A percentile compares a stretch with the other conserved stretches of the same genome.
Conservation (phyloP, 768 basidiomycete genomes). For the Neoboletus brunneissimus region DNA sequence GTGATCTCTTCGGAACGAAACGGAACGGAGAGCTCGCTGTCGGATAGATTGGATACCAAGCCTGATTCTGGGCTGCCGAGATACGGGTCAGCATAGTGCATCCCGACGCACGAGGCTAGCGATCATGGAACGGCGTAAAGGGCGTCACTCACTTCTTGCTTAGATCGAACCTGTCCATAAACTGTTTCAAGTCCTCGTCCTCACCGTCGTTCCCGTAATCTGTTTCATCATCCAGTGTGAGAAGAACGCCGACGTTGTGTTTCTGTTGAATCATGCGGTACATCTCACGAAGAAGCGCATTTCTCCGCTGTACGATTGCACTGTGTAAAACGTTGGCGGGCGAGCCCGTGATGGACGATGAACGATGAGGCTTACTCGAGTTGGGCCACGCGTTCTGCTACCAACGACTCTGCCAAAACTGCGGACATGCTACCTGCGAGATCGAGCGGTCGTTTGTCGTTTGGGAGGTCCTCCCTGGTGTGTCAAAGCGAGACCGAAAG, state of each 20-base stretch:
- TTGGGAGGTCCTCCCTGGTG: neutral
- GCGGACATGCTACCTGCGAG: conserved; percentile 21
- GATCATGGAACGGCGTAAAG: neutral
- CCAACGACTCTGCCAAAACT: conserved; percentile 34
- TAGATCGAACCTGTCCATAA: conserved; percentile 58
- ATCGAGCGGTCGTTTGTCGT: conserved; percentile 4
- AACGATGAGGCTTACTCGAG: conserved; percentile 28
- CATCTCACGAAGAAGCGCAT: conserved; percentile 71
- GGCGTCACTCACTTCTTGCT: conserved; percentile 42
- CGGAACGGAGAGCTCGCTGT: conserved; percentile 30
- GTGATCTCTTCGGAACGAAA: conserved; percentile 11
- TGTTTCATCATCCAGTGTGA: conserved; percentile 40
- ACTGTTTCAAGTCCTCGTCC: conserved; percentile 43
- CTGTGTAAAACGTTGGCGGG: conserved; percentile 33
- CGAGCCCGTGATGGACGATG: neutral
- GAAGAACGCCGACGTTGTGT: conserved; percentile 41
- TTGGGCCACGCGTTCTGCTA: conserved; percentile 35
- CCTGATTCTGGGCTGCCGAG: conserved; percentile 40
- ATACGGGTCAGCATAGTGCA: conserved; percentile 5
- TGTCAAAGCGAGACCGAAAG: neutral
- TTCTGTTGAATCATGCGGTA: conserved; percentile 60
- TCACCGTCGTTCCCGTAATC: conserved; percentile 30
- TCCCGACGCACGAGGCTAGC: conserved; percentile 4
- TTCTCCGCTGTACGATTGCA: conserved; percentile 59
- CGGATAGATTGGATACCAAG: conserved; percentile 38